Conservation (phyloP, 768 basidiomycete genomes). For the Psilocybe tampanensis region DNA sequence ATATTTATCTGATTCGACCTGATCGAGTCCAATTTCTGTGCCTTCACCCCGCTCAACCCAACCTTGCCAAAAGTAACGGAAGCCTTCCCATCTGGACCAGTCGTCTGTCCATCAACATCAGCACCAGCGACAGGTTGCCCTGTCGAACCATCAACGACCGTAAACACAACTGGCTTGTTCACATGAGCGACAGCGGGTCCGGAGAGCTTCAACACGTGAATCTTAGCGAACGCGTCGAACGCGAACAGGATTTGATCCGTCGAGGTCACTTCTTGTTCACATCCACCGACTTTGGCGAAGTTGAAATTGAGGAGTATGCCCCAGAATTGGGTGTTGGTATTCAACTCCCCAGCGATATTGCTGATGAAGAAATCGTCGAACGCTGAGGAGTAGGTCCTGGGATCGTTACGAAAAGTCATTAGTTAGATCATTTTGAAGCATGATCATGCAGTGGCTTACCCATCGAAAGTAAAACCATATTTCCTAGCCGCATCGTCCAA, state of each 20-base stretch:
- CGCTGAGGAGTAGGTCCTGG: slow-evolving; percentile 32
- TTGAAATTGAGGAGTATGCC: slow-evolving; percentile 36
- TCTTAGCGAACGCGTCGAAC: slow-evolving; percentile 37
- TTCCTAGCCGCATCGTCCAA: slow-evolving; percentile 41
- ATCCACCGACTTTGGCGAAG: slow-evolving; percentile 41
- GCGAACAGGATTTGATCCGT: slow-evolving; percentile 38
- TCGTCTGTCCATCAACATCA: slow-evolving; percentile 17
- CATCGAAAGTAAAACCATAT: slow-evolving; percentile 40
- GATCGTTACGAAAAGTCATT: neutral
- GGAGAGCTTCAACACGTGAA: slow-evolving; percentile 34
- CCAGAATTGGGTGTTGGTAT: slow-evolving; percentile 38
- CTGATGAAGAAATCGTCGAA: slow-evolving; percentile 49
- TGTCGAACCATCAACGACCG: slow-evolving; percentile 39
- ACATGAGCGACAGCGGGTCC: slow-evolving; percentile 29
- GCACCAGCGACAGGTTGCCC: slow-evolving; percentile 36
- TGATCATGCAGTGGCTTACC: slow-evolving; percentile 26
- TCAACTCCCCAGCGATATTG: slow-evolving; percentile 31
- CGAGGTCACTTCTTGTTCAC: slow-evolving; percentile 36
- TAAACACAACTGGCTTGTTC: slow-evolving; percentile 30
- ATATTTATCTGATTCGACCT: slow-evolving; percentile 29
- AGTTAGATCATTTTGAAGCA: no score
- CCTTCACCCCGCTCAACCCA: slow-evolving; percentile 29
- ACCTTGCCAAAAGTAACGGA: slow-evolving; percentile 21
- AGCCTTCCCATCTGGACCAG: slow-evolving; percentile 25
- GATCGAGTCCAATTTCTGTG: slow-evolving; percentile 29